phyloP scores from a whole-genome alignment of 2,329 filamentous ascomycete species.

The Pezicula neosporulosa region DNA sequence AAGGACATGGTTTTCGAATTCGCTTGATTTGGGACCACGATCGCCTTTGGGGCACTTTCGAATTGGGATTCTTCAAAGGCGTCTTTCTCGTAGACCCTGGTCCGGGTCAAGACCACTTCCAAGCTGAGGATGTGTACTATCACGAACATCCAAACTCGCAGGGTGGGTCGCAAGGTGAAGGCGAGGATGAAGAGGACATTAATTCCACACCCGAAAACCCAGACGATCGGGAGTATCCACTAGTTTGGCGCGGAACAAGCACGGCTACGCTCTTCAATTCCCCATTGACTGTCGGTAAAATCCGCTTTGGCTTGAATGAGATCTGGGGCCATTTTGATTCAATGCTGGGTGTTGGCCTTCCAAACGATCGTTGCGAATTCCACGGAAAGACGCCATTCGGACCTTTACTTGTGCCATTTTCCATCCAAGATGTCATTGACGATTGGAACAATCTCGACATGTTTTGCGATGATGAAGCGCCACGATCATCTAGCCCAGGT shows the following conservation, averaged over 20 bases:
- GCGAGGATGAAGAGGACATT: no score
- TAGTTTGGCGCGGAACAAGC: not conserved
- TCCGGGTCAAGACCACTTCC: constrained; percentile 1
- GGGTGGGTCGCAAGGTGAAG: no score
- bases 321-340: no score
- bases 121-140: not conserved
- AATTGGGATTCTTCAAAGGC: not conserved
- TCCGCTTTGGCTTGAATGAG: not conserved
- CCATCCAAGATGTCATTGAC: not conserved
- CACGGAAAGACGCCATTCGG: no score
- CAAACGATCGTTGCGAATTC: no score
- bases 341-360: no score
- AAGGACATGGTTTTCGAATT: no score
- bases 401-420: no score
- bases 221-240: not conserved
- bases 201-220: not conserved
- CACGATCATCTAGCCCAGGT: not conserved
- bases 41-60: no score
- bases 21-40: no score
- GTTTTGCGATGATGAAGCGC: not conserved
- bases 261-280: not conserved
- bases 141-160: no score
- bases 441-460: not conserved
- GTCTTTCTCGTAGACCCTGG: not conserved
- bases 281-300: not conserved